Evolutionary conservation across 2,329 filamentous ascomycete species (phyloP).

Genomic region (Fusarium vanettenii): DNA sequence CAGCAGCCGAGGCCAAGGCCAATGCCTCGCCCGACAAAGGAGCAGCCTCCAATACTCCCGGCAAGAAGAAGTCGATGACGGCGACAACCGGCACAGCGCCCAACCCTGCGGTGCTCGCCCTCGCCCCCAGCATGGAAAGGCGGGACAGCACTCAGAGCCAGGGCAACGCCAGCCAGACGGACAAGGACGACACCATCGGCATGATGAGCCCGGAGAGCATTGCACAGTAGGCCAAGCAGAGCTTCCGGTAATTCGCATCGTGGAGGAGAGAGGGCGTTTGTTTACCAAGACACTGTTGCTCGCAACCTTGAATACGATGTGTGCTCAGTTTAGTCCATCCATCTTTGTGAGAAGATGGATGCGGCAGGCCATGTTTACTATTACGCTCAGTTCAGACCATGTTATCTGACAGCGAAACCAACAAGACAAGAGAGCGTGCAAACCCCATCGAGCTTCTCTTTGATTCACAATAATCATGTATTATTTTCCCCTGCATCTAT

Average conservation of each 20-base stretch:
- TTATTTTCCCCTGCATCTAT: constrained; percentile 29
- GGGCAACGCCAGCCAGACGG: constrained; percentile 70
- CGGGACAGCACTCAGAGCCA: constrained; percentile 68
- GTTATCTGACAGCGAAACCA: constrained; percentile 6
- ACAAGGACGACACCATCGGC: constrained; percentile 75
- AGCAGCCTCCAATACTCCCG: constrained; percentile 53
- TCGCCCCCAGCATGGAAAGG: constrained; percentile 66
- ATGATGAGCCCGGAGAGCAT: constrained; percentile 91
- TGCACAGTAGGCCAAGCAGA: constrained; percentile 53
- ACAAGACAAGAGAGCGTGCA: background rate
- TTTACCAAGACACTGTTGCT: background rate
- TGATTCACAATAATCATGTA: constrained; percentile 36
- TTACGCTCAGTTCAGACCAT: background rate
- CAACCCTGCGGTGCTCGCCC: constrained; percentile 54
- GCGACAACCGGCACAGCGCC: constrained; percentile 51
- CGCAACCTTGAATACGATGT: background rate
- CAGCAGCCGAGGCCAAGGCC: constrained; percentile 61
- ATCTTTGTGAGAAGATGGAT: background rate
- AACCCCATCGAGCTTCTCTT: constrained; percentile 6
- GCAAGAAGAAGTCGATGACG: constrained; percentile 64
- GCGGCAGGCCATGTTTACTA: background rate
- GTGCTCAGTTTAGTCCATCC: background rate
- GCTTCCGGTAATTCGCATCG: constrained; percentile 19
- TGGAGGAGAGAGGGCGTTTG: background rate
- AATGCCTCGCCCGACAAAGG: constrained; percentile 51